Evolutionary conservation across 148 eudicot genomes (phyloP).

Genomic region (Fagopyrum homotropicum): DNA sequence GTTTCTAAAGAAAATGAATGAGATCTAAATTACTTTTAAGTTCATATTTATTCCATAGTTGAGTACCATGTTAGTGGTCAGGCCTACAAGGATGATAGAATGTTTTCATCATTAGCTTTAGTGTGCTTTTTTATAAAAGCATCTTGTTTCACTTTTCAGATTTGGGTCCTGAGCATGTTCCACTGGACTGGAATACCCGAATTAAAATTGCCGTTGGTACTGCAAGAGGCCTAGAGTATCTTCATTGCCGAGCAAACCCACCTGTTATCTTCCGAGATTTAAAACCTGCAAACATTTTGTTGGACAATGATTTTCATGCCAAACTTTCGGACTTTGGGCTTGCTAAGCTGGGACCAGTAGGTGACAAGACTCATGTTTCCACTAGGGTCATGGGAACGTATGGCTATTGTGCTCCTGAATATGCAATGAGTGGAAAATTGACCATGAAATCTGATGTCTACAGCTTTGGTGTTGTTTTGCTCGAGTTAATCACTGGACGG

Average conservation of each 20-base stretch:
- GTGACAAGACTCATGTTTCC: constrained; percentile 74
- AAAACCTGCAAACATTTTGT: constrained; percentile 65
- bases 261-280: constrained; percentile 68
- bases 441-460: constrained; percentile 60
- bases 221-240: constrained; percentile 66
- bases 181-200: constrained; percentile 37
- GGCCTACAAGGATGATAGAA: no score
- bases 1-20: no score
- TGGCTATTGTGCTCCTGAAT: constrained; percentile 83
- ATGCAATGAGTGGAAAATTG: constrained; percentile 68
- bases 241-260: constrained; percentile 59
- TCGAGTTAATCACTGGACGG: constrained; percentile 67
- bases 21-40: no score
- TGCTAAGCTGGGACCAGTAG: constrained; percentile 76
- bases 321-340: constrained; percentile 78
- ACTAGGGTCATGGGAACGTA: constrained; percentile 77
- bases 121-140: not conserved
- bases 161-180: constrained; percentile 20
- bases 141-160: constrained; percentile 18
- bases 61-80: no score
- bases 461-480: constrained; percentile 65
- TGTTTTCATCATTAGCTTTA: not conserved
- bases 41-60: no score
- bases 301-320: constrained; percentile 55
- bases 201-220: constrained; percentile 30